Evolutionary conservation across 176 grass and related monocot genomes (phyloP).

Genomic region (Aegilops speltoides): DNA sequence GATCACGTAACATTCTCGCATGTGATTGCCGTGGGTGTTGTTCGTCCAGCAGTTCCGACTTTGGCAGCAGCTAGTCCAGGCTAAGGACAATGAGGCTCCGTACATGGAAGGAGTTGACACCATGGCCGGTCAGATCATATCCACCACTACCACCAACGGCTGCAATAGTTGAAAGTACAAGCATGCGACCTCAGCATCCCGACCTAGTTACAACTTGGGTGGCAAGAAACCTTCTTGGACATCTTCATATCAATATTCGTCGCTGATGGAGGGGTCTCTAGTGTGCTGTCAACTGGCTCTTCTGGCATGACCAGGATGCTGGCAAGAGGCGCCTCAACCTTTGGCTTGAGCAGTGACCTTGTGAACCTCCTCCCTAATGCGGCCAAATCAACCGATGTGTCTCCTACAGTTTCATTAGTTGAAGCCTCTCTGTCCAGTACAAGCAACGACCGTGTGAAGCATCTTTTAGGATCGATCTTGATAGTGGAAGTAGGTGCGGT

Average conservation of each 20-base stretch:
- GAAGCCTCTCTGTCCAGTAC: conserved; percentile 4
- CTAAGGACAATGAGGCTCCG: too few relatives aligned
- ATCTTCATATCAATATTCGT: conserved; percentile 67
- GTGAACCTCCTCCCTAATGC: conserved; percentile 37
- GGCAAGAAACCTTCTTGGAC: conserved; percentile 60
- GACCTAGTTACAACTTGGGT: background rate
- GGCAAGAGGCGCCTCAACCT: background rate
- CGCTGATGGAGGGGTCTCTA: conserved; percentile 26
- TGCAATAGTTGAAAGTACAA: too few relatives aligned
- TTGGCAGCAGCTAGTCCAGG: too few relatives aligned
- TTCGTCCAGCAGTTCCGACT: too few relatives aligned
- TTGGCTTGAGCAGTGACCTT: conserved; percentile 46
- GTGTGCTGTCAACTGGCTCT: conserved; percentile 3
- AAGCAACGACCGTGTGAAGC: conserved; percentile 46
- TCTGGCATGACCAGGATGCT: conserved; percentile 18
- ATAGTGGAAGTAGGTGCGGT: too few relatives aligned
- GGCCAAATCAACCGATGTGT: background rate
- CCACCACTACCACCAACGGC: too few relatives aligned
- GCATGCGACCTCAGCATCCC: too few relatives aligned
- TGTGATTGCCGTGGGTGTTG: too few relatives aligned
- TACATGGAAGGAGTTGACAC: too few relatives aligned
- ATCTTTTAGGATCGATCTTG: background rate
- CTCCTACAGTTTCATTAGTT: background rate
- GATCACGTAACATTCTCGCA: too few relatives aligned
- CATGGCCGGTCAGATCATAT: too few relatives aligned